Conservation (phyloP, 352 stramenopile genomes). For the Phytophthora syringae region DNA sequence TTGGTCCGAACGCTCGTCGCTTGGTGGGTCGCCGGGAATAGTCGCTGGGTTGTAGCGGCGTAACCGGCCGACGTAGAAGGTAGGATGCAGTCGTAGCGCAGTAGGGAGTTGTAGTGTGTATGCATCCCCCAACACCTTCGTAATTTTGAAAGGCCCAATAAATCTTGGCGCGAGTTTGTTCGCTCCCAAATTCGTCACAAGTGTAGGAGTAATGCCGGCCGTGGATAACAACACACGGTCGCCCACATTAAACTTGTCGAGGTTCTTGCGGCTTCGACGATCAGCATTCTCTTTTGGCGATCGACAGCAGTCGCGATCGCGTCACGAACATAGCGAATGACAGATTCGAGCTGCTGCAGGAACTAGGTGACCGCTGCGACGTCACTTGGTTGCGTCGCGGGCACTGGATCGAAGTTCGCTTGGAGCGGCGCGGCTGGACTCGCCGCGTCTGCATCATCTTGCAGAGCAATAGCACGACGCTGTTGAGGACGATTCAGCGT, state of each 20-base stretch:
- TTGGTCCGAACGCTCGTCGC: too few relatives aligned
- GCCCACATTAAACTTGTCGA: constrained; percentile 3
- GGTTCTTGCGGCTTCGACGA: background rate
- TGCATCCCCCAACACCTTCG: background rate
- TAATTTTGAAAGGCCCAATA: constrained; percentile 20
- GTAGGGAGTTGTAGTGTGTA: constrained; percentile 23
- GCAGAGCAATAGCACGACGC: too few relatives aligned
- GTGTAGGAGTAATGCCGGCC: constrained; percentile 5
- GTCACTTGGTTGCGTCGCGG: background rate
- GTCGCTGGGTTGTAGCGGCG: constrained; percentile 7
- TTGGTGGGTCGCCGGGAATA: constrained; percentile 12
- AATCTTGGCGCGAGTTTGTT: constrained; percentile 20
- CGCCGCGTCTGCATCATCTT: too few relatives aligned
- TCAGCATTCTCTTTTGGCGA: background rate
- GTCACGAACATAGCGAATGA: background rate
- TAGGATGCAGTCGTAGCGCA: too few relatives aligned
- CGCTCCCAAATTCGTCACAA: constrained; percentile 7
- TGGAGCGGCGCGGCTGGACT: background rate
- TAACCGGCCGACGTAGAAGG: constrained; percentile 17
- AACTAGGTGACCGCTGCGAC: background rate
- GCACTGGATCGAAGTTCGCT: background rate
- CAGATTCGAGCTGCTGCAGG: background rate
- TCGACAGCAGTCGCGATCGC: background rate
- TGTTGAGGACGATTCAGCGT: background rate
- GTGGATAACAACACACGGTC: constrained; percentile 29